phyloP scores from a whole-genome alignment of 495 filamentous ascomycete species.

The Aspergillus steynii region DNA sequence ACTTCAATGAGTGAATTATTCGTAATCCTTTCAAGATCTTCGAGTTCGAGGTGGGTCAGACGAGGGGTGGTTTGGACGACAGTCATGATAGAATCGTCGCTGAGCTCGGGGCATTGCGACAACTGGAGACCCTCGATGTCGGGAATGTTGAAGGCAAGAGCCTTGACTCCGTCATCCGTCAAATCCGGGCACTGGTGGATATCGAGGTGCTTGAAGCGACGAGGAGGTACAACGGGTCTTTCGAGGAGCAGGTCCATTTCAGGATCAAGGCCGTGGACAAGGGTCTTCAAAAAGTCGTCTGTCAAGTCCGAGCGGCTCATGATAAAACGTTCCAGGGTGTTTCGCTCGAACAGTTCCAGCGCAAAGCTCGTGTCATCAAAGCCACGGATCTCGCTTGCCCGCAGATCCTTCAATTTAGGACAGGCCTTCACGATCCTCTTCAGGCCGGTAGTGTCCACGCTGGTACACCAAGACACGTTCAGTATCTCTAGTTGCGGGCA shows the following conservation, averaged over 20 bases:
- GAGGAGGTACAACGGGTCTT: constrained; percentile 71
- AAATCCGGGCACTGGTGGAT: constrained; percentile 74
- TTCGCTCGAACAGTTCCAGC: constrained; percentile 70
- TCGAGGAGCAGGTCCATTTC: constrained; percentile 77
- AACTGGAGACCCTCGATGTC: constrained; percentile 79
- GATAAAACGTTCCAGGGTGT: constrained; percentile 77
- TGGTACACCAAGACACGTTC: constrained; percentile 89
- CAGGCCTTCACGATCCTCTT: constrained; percentile 71
- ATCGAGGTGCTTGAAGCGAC: constrained; percentile 82
- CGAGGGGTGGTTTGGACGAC: constrained; percentile 72
- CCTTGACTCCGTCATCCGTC: constrained; percentile 66
- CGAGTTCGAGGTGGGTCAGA: constrained; percentile 85
- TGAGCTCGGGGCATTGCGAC: constrained; percentile 67
- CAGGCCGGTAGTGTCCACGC: constrained; percentile 82
- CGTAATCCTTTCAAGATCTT: constrained; percentile 77
- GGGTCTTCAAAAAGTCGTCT: constrained; percentile 66
- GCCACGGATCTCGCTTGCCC: constrained; percentile 78
- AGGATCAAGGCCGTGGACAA: constrained; percentile 72
- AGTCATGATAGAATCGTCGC: constrained; percentile 69
- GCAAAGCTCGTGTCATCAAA: constrained; percentile 73
- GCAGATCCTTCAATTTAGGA: constrained; percentile 70
- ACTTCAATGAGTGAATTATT: constrained; percentile 72
- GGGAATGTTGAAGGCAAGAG: constrained; percentile 73
- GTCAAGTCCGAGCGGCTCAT: constrained; percentile 76
- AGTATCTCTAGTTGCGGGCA: constrained; percentile 79